Evolutionary conservation across 108 stramenopile genomes (phyloP), one percentile per base, ranked within the genome.

Genomic region (Nitzschia palea): DNA sequence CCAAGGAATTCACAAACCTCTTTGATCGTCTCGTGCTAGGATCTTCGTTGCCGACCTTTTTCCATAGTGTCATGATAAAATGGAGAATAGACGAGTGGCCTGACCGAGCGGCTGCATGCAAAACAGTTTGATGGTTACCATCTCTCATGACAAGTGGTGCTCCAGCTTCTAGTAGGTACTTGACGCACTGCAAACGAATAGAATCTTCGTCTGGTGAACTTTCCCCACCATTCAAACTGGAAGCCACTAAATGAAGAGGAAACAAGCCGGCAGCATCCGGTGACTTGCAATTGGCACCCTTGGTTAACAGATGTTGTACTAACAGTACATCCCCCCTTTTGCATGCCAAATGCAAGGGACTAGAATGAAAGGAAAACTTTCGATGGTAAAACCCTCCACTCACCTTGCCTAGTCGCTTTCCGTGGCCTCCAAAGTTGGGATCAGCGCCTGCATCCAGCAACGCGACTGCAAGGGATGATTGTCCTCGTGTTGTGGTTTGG

Each of bases 321-420:
- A 94, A 48, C 2, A 18, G 26, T 17, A 47, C 36, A 52, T 83
- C 57, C 1, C 93, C 93, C 30, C 76, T 69, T 9, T 74, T 34
- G 57, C 87, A 88, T 6, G 93, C 88, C 34, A 91, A 50, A 64
- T 94, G 93, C 22, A 94, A 58, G 25, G 90, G 90, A 65, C 76
- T 85, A 51, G 86, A 84, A 47, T 40, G 67, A 79, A 82, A 80
- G 2, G 50, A 33, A 53, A 47, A 29, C 65, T 71, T 77, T 2
- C 81, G 65, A 32, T 65, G 27, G 27, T 42, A 60, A 40, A 60
- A 60, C 2, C 59, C 59, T 36, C 71, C 57, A 6, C 62, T 40
- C 0, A 70, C 57, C 33, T 88, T 88, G 17, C 80, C 82, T 26
- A 88, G 56, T 42, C 88, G 64, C 2, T 73, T 54, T 27, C 74